Conservation (phyloP, 441 rosid genomes). For the Populus tomentosa region DNA sequence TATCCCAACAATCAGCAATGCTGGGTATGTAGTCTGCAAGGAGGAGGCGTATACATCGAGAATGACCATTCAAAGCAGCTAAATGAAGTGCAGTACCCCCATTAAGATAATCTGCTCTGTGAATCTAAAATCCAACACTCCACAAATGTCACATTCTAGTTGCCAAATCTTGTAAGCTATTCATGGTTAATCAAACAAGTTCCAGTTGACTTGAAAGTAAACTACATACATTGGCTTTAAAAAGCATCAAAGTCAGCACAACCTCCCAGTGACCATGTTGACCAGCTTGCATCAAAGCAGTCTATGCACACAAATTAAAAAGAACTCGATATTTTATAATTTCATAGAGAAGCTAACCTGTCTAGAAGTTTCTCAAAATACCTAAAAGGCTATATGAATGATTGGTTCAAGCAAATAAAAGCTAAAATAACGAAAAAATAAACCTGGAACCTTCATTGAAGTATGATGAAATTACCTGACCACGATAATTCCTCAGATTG, state of each 20-base stretch:
- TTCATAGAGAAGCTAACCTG: not conserved
- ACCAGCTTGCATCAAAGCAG: conserved; percentile 99
- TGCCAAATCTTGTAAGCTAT: not conserved
- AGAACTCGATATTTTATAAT: not conserved
- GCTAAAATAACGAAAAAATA: not conserved
- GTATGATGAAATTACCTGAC: conserved; percentile 54
- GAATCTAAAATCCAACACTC: conserved; percentile 49
- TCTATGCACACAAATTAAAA: conserved; percentile 38
- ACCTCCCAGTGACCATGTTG: conserved; percentile 98
- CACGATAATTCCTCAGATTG: conserved; percentile 91
- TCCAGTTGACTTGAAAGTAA: not conserved
- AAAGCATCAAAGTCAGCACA: conserved; percentile 78
- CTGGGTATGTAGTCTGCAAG: conserved; percentile 86
- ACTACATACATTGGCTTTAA: conserved; percentile 73
- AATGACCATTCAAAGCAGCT: conserved; percentile 88
- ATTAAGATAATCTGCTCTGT: conserved; percentile 81
- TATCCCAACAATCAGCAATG: conserved; percentile 47
- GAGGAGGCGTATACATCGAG: conserved; percentile 76
- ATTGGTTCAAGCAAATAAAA: not conserved
- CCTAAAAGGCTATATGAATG: not conserved
- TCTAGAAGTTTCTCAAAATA: not conserved
- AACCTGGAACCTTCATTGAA: not conserved
- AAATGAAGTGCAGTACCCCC: conserved; percentile 95
- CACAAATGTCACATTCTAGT: conserved; percentile 19
- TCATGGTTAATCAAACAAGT: not conserved